A percentile compares a stretch with the other conserved stretches of the same genome.
Evolutionary conservation across 2,329 filamentous ascomycete species (phyloP).

Genomic region (Claviceps lovelessii): DNA sequence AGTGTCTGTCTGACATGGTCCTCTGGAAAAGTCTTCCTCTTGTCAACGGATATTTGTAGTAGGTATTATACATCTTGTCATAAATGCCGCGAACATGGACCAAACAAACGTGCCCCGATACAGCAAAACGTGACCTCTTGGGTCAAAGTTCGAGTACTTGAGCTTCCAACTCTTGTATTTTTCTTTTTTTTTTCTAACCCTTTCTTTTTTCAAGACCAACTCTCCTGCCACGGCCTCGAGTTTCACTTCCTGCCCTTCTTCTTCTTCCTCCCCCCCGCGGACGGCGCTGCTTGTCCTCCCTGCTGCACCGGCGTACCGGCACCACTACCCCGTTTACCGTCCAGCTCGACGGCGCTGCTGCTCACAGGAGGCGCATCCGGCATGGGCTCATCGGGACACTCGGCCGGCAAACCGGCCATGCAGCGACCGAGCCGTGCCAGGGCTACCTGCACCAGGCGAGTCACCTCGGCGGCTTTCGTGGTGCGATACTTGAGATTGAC

Average conservation of each 20-base stretch:
- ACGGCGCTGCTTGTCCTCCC: conserved; percentile 12
- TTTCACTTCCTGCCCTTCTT: conserved; percentile 53
- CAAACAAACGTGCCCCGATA: not conserved
- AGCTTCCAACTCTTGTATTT: too few species aligned
- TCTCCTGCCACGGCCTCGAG: too few species aligned
- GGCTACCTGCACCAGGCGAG: conserved; percentile 55
- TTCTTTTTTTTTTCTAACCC: too few species aligned
- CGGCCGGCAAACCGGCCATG: conserved; percentile 42
- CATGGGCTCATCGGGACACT: conserved; percentile 28
- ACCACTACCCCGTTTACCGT: conserved; percentile 20
- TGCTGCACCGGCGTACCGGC: conserved; percentile 12
- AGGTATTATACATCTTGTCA: not conserved
- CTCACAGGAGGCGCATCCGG: conserved; percentile 21
- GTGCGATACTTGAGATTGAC: conserved; percentile 83
- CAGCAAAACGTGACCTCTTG: not conserved
- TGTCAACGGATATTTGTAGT: not conserved
- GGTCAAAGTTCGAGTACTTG: not conserved
- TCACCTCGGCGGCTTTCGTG: conserved; percentile 79
- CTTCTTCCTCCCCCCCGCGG: conserved; percentile 46
- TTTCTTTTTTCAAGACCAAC: not conserved
- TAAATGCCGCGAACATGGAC: not conserved
- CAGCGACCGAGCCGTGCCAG: conserved; percentile 61
- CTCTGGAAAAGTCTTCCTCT: not conserved
- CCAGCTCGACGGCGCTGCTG: conserved; percentile 6
- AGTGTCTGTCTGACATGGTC: not conserved